Evolutionary conservation across 768 basidiomycete genomes (phyloP).

Genomic region (Boletus pseudo-olivaceus): DNA sequence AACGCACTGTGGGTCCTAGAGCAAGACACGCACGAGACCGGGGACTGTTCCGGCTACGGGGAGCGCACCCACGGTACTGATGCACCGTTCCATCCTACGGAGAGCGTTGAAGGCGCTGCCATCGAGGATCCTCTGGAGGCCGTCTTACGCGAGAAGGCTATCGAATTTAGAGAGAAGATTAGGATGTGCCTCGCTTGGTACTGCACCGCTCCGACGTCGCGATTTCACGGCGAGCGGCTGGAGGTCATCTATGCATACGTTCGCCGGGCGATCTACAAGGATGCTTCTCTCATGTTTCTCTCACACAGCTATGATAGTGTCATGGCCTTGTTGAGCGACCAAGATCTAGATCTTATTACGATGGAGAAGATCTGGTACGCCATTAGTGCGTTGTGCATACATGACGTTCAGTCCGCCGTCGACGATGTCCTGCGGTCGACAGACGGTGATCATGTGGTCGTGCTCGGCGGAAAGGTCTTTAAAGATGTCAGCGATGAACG

Average conservation of each 20-base stretch:
- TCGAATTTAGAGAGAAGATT: conserved; percentile 32
- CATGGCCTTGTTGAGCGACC: conserved; percentile 28
- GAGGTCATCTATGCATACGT: conserved; percentile 35
- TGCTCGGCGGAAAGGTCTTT: conserved; percentile 35
- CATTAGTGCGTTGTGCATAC: conserved; percentile 26
- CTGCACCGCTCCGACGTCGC: conserved; percentile 30
- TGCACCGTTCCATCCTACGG: conserved; percentile 9
- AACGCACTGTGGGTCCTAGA: conserved; percentile 39
- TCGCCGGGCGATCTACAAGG: conserved; percentile 36
- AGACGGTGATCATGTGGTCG: conserved; percentile 27
- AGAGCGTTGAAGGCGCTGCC: not conserved
- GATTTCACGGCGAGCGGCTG: conserved; percentile 33
- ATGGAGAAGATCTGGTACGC: conserved; percentile 35
- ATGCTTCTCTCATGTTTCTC: conserved; percentile 36
- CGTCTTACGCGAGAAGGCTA: conserved; percentile 32
- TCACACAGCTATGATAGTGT: conserved; percentile 34
- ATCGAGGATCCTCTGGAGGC: conserved; percentile 34
- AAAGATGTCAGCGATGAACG: conserved; percentile 24
- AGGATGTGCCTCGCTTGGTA: conserved; percentile 33
- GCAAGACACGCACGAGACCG: conserved; percentile 11
- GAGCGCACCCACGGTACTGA: conserved; percentile 6
- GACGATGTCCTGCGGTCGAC: conserved; percentile 33
- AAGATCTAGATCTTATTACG: conserved; percentile 28
- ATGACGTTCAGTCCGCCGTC: conserved; percentile 28
- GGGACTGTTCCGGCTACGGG: conserved; percentile 21